phyloP scores from a whole-genome alignment of 2,329 filamentous ascomycete species.

The Simplicillium aogashimaense region DNA sequence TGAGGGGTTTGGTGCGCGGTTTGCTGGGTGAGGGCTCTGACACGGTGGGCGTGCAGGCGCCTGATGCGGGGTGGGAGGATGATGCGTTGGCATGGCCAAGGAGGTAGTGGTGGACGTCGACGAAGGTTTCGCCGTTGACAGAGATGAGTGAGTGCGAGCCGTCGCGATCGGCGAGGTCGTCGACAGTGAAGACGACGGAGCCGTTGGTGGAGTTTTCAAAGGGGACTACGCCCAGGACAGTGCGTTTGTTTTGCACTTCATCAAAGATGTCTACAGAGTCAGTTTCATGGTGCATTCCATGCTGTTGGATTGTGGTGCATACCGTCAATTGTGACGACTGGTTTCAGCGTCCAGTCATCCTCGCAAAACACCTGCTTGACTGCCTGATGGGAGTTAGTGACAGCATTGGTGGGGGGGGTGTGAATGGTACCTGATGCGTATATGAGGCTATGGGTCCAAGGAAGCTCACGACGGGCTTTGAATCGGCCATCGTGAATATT shows the following conservation, averaged over 20 bases:
- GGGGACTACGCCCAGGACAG: constrained; percentile 71
- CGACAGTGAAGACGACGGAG: constrained; percentile 80
- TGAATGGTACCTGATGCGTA: constrained; percentile 35
- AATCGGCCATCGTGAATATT: constrained; percentile 13
- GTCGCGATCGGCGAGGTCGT: constrained; percentile 72
- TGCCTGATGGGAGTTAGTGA: constrained; percentile 22
- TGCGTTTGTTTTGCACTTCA: constrained; percentile 57
- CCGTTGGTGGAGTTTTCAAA: constrained; percentile 97
- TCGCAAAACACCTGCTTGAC: constrained; percentile 37
- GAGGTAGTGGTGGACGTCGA: constrained; percentile 82
- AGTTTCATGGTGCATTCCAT: background rate
- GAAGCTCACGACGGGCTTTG: constrained; percentile 35
- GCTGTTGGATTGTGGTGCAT: constrained; percentile 8
- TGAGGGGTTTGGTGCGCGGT: constrained; percentile 36
- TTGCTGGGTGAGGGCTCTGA: constrained; percentile 31
- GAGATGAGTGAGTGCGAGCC: constrained; percentile 55
- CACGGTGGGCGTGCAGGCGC: constrained; percentile 39
- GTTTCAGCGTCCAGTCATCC: constrained; percentile 35
- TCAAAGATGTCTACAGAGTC: constrained; percentile 60
- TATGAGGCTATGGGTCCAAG: constrained; percentile 40
- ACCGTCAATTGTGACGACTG: constrained; percentile 42
- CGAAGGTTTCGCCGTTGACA: constrained; percentile 76
- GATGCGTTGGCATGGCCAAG: constrained; percentile 42
- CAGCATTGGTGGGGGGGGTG: background rate
- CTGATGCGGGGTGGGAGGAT: constrained; percentile 21